Evolutionary conservation across 2,329 filamentous ascomycete genomes (phyloP).

Genomic region (Talaromyces marneffei): DNA sequence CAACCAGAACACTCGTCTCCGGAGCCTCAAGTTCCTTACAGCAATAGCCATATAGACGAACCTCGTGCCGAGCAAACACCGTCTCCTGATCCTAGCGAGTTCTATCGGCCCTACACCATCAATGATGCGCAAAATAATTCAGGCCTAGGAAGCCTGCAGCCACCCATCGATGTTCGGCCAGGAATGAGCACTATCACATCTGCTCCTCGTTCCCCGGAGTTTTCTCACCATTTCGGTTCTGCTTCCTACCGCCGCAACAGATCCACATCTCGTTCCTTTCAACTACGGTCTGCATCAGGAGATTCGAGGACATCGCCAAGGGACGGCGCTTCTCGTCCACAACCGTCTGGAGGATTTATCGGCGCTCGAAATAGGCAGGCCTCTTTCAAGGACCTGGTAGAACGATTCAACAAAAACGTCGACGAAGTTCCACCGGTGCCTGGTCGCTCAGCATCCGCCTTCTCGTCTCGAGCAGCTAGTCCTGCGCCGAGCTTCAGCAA

Average conservation of each 20-base stretch:
- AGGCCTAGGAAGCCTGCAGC: conserved; percentile 18
- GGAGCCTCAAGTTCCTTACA: neutral
- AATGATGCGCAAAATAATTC: conserved; percentile 24
- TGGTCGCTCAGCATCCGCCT: conserved; percentile 26
- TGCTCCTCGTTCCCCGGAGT: conserved; percentile 11
- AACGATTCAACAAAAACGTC: conserved; percentile 65
- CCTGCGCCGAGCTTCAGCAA: conserved; percentile 26
- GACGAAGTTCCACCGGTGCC: conserved; percentile 42
- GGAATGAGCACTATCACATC: conserved; percentile 21
- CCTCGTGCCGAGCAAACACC: conserved; percentile 20
- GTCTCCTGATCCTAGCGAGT: conserved; percentile 46
- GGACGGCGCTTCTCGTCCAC: conserved; percentile 18
- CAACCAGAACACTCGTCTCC: conserved; percentile 13
- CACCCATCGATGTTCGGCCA: conserved; percentile 16
- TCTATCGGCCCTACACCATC: conserved; percentile 44
- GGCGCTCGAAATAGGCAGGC: conserved; percentile 44
- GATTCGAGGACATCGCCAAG: conserved; percentile 21
- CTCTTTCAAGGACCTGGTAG: conserved; percentile 76
- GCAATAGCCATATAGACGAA: conserved; percentile 1
- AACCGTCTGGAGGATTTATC: conserved; percentile 14
- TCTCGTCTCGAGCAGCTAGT: conserved; percentile 34
- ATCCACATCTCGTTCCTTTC: conserved; percentile 18
- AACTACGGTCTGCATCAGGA: conserved; percentile 30
- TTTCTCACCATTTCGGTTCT: conserved; percentile 22
- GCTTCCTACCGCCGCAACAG: conserved; percentile 18